These are phyloP conservation scores for Tilletia setariae DNA, from an alignment of 1,284 basidiomycete genomes.

Conservation along the genomic window DNA sequence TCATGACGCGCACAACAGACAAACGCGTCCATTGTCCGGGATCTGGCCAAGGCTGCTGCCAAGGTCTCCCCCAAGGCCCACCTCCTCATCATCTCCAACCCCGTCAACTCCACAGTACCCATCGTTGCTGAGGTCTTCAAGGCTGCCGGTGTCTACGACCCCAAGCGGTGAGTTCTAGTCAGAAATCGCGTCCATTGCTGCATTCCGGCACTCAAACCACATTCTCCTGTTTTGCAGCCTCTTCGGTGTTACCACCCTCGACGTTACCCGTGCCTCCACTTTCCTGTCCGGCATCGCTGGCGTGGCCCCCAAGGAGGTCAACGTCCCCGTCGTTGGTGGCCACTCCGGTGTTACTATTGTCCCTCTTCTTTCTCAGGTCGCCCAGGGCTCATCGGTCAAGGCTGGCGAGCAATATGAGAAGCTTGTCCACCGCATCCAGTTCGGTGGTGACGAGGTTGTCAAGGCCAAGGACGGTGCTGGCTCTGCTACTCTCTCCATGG, in stretches of 20 bases:
- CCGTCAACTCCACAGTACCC: slow-evolving; percentile 80
- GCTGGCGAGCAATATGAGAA: slow-evolving; percentile 61
- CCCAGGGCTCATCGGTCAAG: slow-evolving; percentile 61
- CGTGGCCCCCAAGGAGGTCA: slow-evolving; percentile 63
- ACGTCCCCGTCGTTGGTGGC: slow-evolving; percentile 88
- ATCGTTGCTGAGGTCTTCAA: slow-evolving; percentile 90
- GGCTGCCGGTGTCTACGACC: slow-evolving; percentile 91
- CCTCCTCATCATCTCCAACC: slow-evolving; percentile 87
- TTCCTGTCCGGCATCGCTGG: slow-evolving; percentile 74
- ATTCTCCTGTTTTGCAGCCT: slow-evolving; percentile 26
- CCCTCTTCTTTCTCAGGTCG: slow-evolving; percentile 88
- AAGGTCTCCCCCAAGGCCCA: slow-evolving; percentile 84
- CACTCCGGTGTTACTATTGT: slow-evolving; percentile 96
- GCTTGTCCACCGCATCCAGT: slow-evolving; percentile 73
- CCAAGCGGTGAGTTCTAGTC: slow-evolving; percentile 54
- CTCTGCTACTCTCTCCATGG: slow-evolving; percentile 83
- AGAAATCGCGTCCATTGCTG: background rate
- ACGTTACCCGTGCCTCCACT: slow-evolving; percentile 89
- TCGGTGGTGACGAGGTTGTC: slow-evolving; percentile 90
- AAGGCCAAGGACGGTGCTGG: slow-evolving; percentile 86
- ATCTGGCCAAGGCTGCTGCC: slow-evolving; percentile 82
- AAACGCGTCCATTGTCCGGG: slow-evolving; percentile 94
- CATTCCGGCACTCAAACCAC: background rate
- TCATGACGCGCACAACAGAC: slow-evolving; percentile 68
- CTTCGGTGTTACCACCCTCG: slow-evolving; percentile 89